Evolutionary conservation across 192 early-diverging fungal species (phyloP), one percentile per base, ranked within the genome.

Genomic region (Coemansia sp.): DNA sequence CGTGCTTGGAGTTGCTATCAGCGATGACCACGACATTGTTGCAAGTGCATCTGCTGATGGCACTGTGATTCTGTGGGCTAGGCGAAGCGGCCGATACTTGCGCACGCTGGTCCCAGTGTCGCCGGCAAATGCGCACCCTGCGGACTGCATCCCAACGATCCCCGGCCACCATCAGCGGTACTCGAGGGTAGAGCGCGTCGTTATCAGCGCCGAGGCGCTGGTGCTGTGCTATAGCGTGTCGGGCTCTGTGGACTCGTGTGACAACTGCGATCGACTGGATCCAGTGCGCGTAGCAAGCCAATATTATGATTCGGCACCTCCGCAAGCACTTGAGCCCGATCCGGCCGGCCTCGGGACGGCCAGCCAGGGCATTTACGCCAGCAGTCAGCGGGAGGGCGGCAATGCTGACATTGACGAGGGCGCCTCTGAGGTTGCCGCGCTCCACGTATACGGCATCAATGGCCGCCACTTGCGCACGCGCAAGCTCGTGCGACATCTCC

Each of bases 381-480:
- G 17, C 19, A 69, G 51, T 29, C 46, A 49, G 1, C 58, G 47
- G 14, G 58, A 60, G 17, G 43, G 32, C 24, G 36, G 35, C 9
- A 17, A 6, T 9, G 20, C 20, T 20, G 1, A 19, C 12, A 59
- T 67, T 29, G 68, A 54, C 43, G 53, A 66, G 32, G 68, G 59
- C 15, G 69, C 54, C 24, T 70, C 40, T 1, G 76, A 78, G 38
- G 67, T 51, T 12, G 76, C 63, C 2, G 76, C 76, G 10, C 43
- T 79, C 19, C 76, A 79, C n/a, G 71, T 79, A 7, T 79, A 73
- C 46, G 59, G 47, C 12, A 42, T 73, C 60, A 79, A 79, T 47
- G 76, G 76, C 2, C 67, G 76, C 27, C 76, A 73, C 32, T 46
- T 79, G 63, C 76, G 71, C 59, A 79, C 76, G 15, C 76, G 76